Conservation (phyloP, 2,329 filamentous ascomycete genomes). For the Aspergillus puulaauensis region DNA sequence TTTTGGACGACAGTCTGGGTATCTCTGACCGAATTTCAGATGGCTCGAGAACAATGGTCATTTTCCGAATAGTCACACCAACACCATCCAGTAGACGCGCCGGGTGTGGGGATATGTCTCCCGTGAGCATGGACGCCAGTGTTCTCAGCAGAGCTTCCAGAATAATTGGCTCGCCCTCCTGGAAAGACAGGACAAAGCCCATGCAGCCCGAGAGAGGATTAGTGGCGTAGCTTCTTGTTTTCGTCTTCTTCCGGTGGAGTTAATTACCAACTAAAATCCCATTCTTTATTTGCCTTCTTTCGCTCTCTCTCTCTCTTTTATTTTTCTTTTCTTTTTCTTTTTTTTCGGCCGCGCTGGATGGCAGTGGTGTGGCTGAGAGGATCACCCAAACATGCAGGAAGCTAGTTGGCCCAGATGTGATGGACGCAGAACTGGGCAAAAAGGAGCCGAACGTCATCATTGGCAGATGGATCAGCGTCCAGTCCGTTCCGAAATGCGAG, state of each 20-base stretch:
- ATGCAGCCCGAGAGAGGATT: slow-evolving; percentile 14
- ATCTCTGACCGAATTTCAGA: slow-evolving; percentile 9
- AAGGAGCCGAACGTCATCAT: slow-evolving; percentile 18
- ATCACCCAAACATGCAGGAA: slow-evolving; percentile 30
- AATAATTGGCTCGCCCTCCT: slow-evolving; percentile 17
- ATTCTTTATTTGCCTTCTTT: slow-evolving; percentile 3
- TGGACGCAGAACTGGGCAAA: slow-evolving; percentile 19
- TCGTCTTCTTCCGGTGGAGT: slow-evolving; percentile 1
- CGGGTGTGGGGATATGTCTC: slow-evolving; percentile 13
- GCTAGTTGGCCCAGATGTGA: slow-evolving; percentile 31
- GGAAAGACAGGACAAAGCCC: slow-evolving; percentile 18
- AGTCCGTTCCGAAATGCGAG: slow-evolving; percentile 11
- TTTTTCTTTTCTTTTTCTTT: too few species aligned
- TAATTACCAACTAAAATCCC: not conserved
- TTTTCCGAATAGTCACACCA: slow-evolving; percentile 15
- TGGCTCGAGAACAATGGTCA: slow-evolving; percentile 11
- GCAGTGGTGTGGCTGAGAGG: slow-evolving; percentile 22
- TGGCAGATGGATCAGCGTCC: slow-evolving; percentile 13
- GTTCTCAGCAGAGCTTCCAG: slow-evolving; percentile 23
- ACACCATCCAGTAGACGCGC: slow-evolving; percentile 7
- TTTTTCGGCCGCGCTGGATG: slow-evolving; percentile 5
- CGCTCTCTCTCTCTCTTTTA: not conserved
- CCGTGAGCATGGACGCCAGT: slow-evolving; percentile 2
- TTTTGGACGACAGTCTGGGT: not conserved
- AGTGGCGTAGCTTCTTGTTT: not conserved